Evolutionary conservation across 768 basidiomycete genomes (phyloP).

Genomic region (Tricholomella constricta): DNA sequence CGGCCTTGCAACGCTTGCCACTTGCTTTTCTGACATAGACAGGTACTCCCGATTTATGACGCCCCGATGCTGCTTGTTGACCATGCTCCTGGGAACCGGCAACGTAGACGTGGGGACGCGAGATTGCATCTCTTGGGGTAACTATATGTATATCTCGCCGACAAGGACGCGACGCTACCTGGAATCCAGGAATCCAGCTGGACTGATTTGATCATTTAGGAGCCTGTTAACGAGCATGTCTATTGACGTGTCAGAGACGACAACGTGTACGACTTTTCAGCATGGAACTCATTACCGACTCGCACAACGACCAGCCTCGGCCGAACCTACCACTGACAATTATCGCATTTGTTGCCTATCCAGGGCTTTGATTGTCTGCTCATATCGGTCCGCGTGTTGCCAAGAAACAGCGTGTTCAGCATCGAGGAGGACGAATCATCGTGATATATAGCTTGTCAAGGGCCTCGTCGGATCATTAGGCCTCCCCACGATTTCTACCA

Average conservation of each 20-base stretch:
- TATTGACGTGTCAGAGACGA: background rate
- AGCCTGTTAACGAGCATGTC: background rate
- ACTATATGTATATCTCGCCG: background rate
- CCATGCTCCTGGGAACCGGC: conserved; percentile 2
- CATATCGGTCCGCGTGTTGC: background rate
- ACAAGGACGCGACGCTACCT: background rate
- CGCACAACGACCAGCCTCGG: background rate
- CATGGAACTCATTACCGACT: background rate
- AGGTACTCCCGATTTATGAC: background rate
- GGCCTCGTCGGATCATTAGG: background rate
- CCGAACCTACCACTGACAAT: background rate
- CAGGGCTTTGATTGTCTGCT: background rate
- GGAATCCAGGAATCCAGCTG: background rate
- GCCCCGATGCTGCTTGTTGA: background rate
- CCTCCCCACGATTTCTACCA: background rate
- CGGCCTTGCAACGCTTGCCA: too few relatives aligned
- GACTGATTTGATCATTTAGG: background rate
- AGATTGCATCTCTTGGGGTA: conserved; percentile 2
- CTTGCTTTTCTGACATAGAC: too few relatives aligned
- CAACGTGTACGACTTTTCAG: background rate
- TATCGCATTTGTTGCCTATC: background rate
- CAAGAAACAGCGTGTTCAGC: background rate
- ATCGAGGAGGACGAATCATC: background rate
- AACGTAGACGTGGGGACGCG: background rate
- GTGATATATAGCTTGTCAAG: background rate